These are phyloP conservation scores for Boletus hoseneyae DNA, from an alignment of 1,284 basidiomycete species.

Conservation along the genomic window DNA sequence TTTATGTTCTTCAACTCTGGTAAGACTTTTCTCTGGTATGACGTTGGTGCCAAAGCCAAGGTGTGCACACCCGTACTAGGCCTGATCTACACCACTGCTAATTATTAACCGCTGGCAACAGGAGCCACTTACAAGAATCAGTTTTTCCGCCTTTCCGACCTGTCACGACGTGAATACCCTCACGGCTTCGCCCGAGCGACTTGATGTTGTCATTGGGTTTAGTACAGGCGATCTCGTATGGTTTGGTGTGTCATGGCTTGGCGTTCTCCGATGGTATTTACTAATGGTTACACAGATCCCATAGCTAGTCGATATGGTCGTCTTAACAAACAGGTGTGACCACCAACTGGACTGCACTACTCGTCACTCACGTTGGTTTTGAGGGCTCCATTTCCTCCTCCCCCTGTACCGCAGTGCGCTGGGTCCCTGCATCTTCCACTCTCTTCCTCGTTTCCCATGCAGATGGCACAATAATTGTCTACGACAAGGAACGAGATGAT, in stretches of 20 bases:
- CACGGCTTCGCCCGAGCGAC: constrained; percentile 72
- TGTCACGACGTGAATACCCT: constrained; percentile 85
- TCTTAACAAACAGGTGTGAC: constrained; percentile 80
- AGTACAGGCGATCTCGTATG: constrained; percentile 90
- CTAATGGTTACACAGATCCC: constrained; percentile 53
- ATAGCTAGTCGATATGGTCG: constrained; percentile 83
- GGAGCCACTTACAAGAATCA: constrained; percentile 85
- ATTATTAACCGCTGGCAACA: constrained; percentile 29
- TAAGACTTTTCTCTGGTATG: constrained; percentile 81
- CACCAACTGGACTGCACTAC: constrained; percentile 17
- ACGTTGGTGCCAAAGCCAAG: constrained; percentile 75
- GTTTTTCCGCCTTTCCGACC: constrained; percentile 83
- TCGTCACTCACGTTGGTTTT: constrained; percentile 10
- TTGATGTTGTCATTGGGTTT: constrained; percentile 94
- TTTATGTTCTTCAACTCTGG: constrained; percentile 83
- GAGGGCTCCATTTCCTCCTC: constrained; percentile 25
- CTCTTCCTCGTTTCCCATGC: constrained; percentile 90
- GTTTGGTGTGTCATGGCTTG: constrained; percentile 57
- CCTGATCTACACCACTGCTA: neutral
- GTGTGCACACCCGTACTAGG: constrained; percentile 39
- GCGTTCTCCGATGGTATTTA: neutral
- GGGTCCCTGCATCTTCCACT: constrained; percentile 83
- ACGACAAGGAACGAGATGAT: constrained; percentile 89
- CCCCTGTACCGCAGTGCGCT: constrained; percentile 63
- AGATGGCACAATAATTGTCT: constrained; percentile 85